Conservation (phyloP, 768 basidiomycete species). For the Pleurotus salmoneostramineus region DNA sequence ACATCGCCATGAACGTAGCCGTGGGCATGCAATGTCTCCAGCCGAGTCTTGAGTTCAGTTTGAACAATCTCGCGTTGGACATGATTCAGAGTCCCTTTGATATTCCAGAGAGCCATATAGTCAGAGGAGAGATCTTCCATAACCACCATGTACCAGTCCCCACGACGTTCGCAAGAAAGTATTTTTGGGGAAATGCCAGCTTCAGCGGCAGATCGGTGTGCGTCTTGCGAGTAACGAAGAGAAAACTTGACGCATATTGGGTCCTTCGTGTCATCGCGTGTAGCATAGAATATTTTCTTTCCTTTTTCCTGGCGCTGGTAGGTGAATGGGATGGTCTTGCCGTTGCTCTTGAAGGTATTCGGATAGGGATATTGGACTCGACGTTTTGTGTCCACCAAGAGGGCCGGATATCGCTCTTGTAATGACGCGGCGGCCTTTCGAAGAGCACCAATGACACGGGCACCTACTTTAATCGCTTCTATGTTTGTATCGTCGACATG, state of each 20-base stretch:
- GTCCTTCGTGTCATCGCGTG: background rate
- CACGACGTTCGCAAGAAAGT: background rate
- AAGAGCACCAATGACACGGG: background rate
- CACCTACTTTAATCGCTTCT: background rate
- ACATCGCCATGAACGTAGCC: constrained; percentile 29
- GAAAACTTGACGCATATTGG: background rate
- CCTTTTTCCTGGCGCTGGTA: background rate
- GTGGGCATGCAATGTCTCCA: constrained; percentile 15
- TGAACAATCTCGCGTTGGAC: background rate
- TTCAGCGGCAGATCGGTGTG: background rate
- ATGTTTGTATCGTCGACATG: background rate
- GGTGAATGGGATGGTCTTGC: background rate
- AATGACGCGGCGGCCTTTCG: background rate
- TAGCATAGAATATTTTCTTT: background rate
- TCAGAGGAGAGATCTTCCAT: background rate
- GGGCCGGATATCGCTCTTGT: background rate
- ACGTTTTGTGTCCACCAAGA: background rate
- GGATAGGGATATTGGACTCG: background rate
- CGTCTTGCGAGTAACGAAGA: background rate
- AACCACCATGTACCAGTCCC: background rate
- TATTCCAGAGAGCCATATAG: background rate
- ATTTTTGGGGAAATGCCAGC: background rate
- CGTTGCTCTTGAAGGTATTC: background rate
- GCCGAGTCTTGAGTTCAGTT: background rate
- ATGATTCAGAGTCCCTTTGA: background rate